These are phyloP conservation scores for Avena sativa DNA, from an alignment of 176 grass and related monocot genomes.

Conservation along the genomic window DNA sequence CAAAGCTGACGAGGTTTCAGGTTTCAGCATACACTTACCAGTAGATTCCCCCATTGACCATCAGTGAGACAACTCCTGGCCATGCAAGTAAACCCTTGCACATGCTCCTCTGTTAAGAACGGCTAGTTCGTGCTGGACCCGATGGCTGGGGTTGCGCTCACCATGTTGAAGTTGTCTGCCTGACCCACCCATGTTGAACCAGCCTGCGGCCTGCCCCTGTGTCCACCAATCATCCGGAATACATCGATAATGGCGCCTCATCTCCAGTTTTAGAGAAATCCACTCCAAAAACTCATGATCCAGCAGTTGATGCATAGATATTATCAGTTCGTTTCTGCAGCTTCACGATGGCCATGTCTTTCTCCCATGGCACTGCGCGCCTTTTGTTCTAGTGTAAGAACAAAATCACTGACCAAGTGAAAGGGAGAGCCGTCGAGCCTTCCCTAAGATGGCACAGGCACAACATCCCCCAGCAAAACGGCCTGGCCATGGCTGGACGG, in stretches of 20 bases:
- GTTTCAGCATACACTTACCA: not conserved
- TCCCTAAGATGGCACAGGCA: not conserved
- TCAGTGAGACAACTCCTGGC: conserved; percentile 44
- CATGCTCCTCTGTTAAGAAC: conserved; percentile 62
- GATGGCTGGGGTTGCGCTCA: conserved; percentile 11
- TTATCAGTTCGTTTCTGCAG: not conserved
- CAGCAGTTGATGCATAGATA: not conserved
- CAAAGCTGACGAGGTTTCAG: not conserved
- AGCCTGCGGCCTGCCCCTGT: conserved; percentile 23
- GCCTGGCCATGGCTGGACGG: not conserved
- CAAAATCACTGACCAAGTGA: not conserved
- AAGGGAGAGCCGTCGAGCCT: not conserved
- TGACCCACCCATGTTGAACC: conserved; percentile 50
- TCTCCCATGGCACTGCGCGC: not conserved
- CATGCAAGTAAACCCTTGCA: conserved; percentile 45
- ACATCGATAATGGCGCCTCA: conserved; percentile 28
- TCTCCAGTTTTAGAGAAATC: conserved; percentile 41
- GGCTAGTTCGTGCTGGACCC: conserved; percentile 31
- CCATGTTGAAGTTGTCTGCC: conserved; percentile 51
- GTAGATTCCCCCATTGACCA: not conserved
- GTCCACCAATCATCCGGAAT: conserved; percentile 58
- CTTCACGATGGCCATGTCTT: not conserved
- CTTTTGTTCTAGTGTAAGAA: not conserved
- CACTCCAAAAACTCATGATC: not conserved
- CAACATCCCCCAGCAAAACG: not conserved